Percentiles rank a stretch among this genome's conserved stretches.
phyloP scores from a whole-genome alignment of 2,329 filamentous ascomycete genomes.

The Cladosporium sp. region DNA sequence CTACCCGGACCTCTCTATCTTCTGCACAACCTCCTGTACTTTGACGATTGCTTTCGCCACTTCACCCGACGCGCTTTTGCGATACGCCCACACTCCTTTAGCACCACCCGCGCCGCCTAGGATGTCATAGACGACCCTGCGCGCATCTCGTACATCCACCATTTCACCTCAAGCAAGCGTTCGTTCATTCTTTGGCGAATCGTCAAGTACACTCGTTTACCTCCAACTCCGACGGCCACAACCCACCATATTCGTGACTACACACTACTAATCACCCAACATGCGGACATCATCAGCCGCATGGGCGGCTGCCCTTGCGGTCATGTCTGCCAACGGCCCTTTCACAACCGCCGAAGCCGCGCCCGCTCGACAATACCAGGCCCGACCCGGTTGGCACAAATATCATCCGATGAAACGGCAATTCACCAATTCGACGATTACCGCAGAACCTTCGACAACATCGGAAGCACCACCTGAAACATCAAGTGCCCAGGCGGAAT shows the following conservation, averaged over 20 bases:
- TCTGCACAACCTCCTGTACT: conserved; percentile 5
- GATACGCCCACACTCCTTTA: conserved; percentile 27
- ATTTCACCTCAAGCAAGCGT: conserved; percentile 20
- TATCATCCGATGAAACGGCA: conserved; percentile 42
- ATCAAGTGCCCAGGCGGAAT: background rate
- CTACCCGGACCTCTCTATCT: conserved; percentile 3
- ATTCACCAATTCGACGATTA: conserved; percentile 27
- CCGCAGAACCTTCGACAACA: conserved; percentile 9
- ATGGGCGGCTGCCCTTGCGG: conserved; percentile 41
- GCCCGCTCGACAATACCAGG: conserved; percentile 36
- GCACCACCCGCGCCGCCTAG: conserved; percentile 16
- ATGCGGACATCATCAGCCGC: conserved; percentile 41
- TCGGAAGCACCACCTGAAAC: background rate
- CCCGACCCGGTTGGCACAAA: conserved; percentile 42
- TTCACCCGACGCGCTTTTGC: conserved; percentile 19
- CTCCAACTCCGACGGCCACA: conserved; percentile 30
- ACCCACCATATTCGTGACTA: conserved; percentile 16
- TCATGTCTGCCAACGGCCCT: conserved; percentile 39
- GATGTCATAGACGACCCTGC: conserved; percentile 21
- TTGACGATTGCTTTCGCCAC: conserved; percentile 5
- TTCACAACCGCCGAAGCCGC: conserved; percentile 45
- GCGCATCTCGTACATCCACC: conserved; percentile 11
- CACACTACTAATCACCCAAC: conserved; percentile 22
- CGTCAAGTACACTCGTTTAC: conserved; percentile 50
- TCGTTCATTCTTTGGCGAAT: conserved; percentile 22